These are phyloP conservation scores for Microbotryum intermedium DNA, from an alignment of 1,284 basidiomycete genomes.

Conservation along the genomic window DNA sequence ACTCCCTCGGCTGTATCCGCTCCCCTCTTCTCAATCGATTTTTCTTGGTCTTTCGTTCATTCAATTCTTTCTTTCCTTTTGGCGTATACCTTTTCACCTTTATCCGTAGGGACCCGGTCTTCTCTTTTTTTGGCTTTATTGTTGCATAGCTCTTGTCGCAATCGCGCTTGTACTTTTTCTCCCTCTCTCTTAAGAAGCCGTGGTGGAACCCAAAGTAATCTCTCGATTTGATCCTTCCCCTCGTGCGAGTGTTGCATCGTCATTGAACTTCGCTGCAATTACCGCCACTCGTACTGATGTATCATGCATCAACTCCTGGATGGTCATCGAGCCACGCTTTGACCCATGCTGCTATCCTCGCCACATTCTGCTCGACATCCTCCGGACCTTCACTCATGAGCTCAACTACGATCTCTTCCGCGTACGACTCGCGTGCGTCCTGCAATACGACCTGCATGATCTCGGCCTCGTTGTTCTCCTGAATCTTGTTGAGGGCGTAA, in stretches of 20 bases:
- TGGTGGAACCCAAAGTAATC: too few species aligned
- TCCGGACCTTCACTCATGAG: constrained; percentile 68
- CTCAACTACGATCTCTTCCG: constrained; percentile 75
- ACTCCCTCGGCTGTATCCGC: not conserved
- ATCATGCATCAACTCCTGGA: not conserved
- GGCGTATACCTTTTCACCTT: too few species aligned
- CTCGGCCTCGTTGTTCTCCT: constrained; percentile 97
- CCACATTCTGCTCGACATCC: constrained; percentile 78
- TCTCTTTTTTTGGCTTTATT: too few species aligned
- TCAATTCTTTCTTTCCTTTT: too few species aligned
- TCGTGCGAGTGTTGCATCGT: too few species aligned
- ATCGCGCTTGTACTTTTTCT: not conserved
- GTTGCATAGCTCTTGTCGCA: too few species aligned
- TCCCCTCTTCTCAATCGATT: not conserved
- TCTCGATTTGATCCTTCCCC: too few species aligned
- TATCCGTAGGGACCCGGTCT: too few species aligned
- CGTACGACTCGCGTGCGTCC: constrained; percentile 80
- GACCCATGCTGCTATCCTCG: constrained; percentile 70
- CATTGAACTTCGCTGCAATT: too few species aligned
- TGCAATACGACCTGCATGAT: constrained; percentile 91
- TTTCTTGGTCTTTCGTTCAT: not conserved
- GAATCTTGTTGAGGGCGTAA: constrained; percentile 85
- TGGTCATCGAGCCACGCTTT: constrained; percentile 15
- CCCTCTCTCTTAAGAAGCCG: not conserved
- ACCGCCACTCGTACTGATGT: not conserved